Base-by-base conservation (phyloP, 139 green algal genomes). In the Coelastrella sp. region DNA sequence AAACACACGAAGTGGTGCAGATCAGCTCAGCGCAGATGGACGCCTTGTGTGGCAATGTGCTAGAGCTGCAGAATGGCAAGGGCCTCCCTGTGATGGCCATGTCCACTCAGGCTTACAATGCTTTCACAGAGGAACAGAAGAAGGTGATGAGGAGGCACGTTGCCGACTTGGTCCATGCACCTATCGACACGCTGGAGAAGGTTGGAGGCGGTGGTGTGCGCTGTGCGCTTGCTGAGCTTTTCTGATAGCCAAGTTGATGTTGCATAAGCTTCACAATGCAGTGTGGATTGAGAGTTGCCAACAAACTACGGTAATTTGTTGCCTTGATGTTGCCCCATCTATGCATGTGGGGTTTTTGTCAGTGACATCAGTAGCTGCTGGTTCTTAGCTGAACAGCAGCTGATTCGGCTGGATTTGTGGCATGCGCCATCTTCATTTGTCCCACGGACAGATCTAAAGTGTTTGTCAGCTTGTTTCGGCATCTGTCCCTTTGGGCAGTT, bases 131-230 rank as follows among this genome's bases (percentile, higher is more conserved):
- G 0, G 94, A 98, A 3, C 95, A 98, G 89, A 86, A 83, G 5
- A 48, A 57, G 0, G 68, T 79, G 4, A 86, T 98, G 50, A 89
- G 81, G 6, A 87, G 91, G 45, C 94, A 98, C 84, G 90, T 96
- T 17, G 94, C 91, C 17, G 91, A 79, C 41, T 88, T 99, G 64
- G 88, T 95, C 57, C 95, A 98, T 88, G 91, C 94, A 23, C 92
- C 93, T 50, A 95, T 99, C 30, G 94, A 98, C 89, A 98, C 95
- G 8, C 84, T 99, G 60, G 96, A 99, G 91, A 86, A 85, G 25
- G 93, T 99, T 37, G 96, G 96, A 7, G 96, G 96, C 3, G 96
- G 96, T 59, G 91, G 96, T 11, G 96, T 99, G 79, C 90, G 96
- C 1, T 99, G 96, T 93, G 92, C 94, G 0, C 85, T 99, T 23